A percentile compares a stretch with the other conserved stretches of the same genome.
Conservation (phyloP, 2,329 filamentous ascomycete species). For the Pestalotiopsis sp. region DNA sequence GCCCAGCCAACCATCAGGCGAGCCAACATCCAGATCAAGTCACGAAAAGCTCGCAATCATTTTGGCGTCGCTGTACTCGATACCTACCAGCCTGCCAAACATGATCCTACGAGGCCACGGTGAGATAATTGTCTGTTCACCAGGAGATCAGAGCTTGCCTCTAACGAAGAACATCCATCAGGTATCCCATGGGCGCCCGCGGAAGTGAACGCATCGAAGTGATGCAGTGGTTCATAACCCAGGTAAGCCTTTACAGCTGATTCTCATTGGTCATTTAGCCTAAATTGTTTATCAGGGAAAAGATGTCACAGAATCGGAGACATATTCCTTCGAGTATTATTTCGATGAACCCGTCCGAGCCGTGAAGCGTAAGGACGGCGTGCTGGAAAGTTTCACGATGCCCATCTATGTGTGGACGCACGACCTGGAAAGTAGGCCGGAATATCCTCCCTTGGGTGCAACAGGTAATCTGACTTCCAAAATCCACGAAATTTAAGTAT, state of each 20-base stretch:
- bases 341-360: too few relatives aligned
- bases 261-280: too few relatives aligned
- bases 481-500: too few relatives aligned
- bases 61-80: not conserved
- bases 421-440: too few relatives aligned
- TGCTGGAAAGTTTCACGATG: too few relatives aligned
- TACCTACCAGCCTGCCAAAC: not conserved
- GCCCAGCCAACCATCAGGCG: not conserved
- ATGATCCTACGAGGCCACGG: not conserved
- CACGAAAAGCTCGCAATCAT: not conserved
- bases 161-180: not conserved
- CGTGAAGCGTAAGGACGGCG: too few relatives aligned
- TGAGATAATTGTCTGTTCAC: not conserved
- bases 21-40: not conserved
- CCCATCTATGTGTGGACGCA: too few relatives aligned
- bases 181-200: not conserved
- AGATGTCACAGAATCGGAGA: too few relatives aligned
- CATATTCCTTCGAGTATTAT: too few relatives aligned
- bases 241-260: not conserved
- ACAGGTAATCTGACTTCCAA: too few relatives aligned
- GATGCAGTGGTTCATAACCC: not conserved
- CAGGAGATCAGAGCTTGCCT: not conserved
- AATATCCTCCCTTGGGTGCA: too few relatives aligned
- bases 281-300: too few relatives aligned
- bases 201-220: not conserved